Evolutionary conservation across 768 basidiomycete genomes (phyloP), one percentile per base, ranked within the genome.

Genomic region (Tulasnella sp.): DNA sequence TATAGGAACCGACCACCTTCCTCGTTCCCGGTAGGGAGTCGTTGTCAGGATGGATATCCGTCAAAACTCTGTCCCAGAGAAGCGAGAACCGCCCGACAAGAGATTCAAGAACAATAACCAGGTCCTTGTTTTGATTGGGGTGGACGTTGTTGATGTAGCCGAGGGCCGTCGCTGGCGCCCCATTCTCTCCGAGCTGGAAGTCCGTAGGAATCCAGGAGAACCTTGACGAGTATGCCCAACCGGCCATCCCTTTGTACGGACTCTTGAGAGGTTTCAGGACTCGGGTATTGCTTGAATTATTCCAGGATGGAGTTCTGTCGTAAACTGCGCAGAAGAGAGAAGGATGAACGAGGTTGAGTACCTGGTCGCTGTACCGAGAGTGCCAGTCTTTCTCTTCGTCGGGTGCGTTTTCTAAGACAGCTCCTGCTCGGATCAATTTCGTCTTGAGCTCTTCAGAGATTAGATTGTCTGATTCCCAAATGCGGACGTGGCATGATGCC

Each of bases 251-350:
- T 72, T 22, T 22, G 72, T 74, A 18, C 4, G 69, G 58, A 12
- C 4, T 4, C 58, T 5, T 22, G 9, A 34, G 58, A 7, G 22
- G n/a, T 37, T 37, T 22, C 18, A 34, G 12, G 14, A 28, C 22
- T 14, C 40, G 54, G 3, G 42, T 5, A n/a, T 22, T n/a, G 6
- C 1, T 31, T 20, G 74, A 16, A 77, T 22, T 8, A 24, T 54
- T 24, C 77, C 81, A 50, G 76, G 87, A 79, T 20, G 14, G 50
- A 54, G 50, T 54, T 24, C 50, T 16, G 24, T 54, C 50, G 50
- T 54, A 54, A 16, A 54, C 50, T 3, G 50, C 50, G 24, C 50
- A 54, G 37, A 37, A 37, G 37, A 37, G 37, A 37, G 37, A 37
- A 37, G 37, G 37, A 37, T 37, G 37, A 37, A 37, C 37, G 50